These are phyloP conservation scores for Lachnellula willkommii DNA, from an alignment of 2,329 filamentous ascomycete species.

Conservation along the genomic window DNA sequence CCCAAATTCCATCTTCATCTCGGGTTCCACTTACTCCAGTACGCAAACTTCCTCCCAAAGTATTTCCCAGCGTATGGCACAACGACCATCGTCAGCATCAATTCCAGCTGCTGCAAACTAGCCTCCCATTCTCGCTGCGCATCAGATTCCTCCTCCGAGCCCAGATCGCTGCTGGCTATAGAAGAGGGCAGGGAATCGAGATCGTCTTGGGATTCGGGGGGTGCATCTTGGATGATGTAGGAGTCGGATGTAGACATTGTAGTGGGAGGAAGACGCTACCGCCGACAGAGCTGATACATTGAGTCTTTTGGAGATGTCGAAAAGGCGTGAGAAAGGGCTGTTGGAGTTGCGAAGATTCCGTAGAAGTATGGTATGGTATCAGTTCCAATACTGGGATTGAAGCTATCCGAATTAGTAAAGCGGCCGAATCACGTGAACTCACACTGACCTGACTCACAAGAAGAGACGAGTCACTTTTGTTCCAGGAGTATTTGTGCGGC, in stretches of 20 bases:
- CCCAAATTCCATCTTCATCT: neutral
- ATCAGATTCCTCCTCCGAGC: constrained; percentile 63
- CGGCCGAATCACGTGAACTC: too few relatives aligned
- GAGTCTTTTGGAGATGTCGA: constrained; percentile 9
- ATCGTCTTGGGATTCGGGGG: constrained; percentile 51
- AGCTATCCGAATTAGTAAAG: neutral
- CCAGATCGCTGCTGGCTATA: constrained; percentile 45
- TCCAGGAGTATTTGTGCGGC: constrained; percentile 6
- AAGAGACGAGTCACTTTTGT: neutral
- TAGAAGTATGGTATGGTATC: neutral
- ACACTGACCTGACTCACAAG: too few relatives aligned
- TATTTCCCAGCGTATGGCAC: constrained; percentile 94
- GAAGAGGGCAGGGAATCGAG: constrained; percentile 61
- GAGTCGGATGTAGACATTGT: constrained; percentile 28
- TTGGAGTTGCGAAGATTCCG: neutral
- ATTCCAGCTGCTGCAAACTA: constrained; percentile 86
- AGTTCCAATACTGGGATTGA: neutral
- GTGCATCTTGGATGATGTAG: constrained; percentile 32
- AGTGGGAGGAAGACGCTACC: constrained; percentile 20
- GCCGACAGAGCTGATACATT: constrained; percentile 24
- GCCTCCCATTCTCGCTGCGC: constrained; percentile 94
- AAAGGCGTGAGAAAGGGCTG: neutral
- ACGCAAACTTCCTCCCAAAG: constrained; percentile 88
- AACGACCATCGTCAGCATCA: constrained; percentile 88
- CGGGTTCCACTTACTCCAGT: constrained; percentile 69